These are phyloP conservation scores for Pyracantha coccinea DNA, from an alignment of 331 rosid genomes.

Conservation along the genomic window DNA sequence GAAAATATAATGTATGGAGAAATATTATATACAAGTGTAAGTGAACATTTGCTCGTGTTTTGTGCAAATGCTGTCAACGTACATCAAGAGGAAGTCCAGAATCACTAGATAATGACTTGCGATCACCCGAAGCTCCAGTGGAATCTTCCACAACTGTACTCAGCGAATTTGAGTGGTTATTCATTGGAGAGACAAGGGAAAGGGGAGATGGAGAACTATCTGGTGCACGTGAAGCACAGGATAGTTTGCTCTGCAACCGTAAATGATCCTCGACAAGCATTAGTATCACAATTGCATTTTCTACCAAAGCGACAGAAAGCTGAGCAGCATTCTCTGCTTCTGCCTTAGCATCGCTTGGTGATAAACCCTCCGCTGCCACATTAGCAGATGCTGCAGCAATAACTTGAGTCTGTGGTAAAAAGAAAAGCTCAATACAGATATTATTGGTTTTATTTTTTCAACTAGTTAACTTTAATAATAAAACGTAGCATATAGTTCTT, in stretches of 20 bases:
- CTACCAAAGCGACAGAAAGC: conserved; percentile 89
- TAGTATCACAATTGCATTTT: conserved; percentile 92
- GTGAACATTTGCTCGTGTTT: not conserved
- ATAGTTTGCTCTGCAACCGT: conserved; percentile 77
- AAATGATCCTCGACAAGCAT: conserved; percentile 99
- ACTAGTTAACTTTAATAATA: conserved; percentile 4
- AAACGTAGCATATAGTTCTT: not conserved
- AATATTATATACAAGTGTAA: not conserved
- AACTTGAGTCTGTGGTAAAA: conserved; percentile 74
- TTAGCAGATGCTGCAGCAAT: conserved; percentile 98
- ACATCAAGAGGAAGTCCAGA: conserved; percentile 74
- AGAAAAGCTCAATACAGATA: conserved; percentile 35
- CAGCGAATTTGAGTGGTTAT: conserved; percentile 32
- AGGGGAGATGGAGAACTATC: conserved; percentile 78
- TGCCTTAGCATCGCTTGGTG: conserved; percentile 72
- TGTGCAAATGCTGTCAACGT: conserved; percentile 21
- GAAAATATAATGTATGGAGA: not conserved
- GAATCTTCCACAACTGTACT: conserved; percentile 30
- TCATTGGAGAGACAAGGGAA: conserved; percentile 56
- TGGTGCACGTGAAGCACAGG: conserved; percentile 38
- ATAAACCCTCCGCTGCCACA: conserved; percentile 87
- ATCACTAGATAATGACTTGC: conserved; percentile 44
- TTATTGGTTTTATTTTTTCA: conserved; percentile 11
- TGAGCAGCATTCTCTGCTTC: conserved; percentile 95
- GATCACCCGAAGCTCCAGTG: conserved; percentile 31